Evolutionary conservation across 1,284 basidiomycete species (phyloP), one percentile per base, ranked within the genome.

Genomic region (Apiotrichum veenhuisii): DNA sequence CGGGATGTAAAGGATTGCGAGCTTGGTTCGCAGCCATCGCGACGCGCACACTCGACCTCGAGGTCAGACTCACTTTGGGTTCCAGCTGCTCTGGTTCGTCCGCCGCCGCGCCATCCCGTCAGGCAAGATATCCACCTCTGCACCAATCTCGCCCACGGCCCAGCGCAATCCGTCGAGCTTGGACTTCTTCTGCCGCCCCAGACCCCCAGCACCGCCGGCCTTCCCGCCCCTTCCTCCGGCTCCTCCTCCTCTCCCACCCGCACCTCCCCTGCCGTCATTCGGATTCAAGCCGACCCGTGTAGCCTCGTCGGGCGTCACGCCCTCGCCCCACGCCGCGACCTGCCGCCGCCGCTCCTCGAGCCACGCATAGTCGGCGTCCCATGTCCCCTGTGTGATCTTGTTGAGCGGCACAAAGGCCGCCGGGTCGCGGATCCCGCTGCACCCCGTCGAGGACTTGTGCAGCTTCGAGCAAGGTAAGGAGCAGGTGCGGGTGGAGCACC

Each of bases 331-430:
- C 22, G 82, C 83, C 22, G 80, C 80, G 11, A 87, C 84, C 63
- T 82, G 84, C 62, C 91, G 76, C 30, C 87, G 84, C 47, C 89
- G 76, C 18, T 89, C 87, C 74, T 93, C 91, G 57, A 94, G 79
- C 71, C 85, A 92, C 20, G 82, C 81, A 72, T 91, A 93, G 74
- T 94, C 91, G 65, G 85, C 82, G 83, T 90, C 87, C 83, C 93
- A 85, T 22, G 83, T 81, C 14, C 88, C 87, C 81, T 88, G 90
- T 3, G 83, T 82, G 67, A 91, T 93, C 61, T 84, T 70, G 59
- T 88, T 89, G 83, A 91, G 85, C 5, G 86, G 83, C 17, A 92
- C 84, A 68, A 85, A 91, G 2, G 81, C 82, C 0, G 80, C 84
- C 64, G 85, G 86, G 76, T 92, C 82, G 50, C 90, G 84, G 63